phyloP scores from a whole-genome alignment of 441 rosid genomes.

The Adansonia grandidieri region DNA sequence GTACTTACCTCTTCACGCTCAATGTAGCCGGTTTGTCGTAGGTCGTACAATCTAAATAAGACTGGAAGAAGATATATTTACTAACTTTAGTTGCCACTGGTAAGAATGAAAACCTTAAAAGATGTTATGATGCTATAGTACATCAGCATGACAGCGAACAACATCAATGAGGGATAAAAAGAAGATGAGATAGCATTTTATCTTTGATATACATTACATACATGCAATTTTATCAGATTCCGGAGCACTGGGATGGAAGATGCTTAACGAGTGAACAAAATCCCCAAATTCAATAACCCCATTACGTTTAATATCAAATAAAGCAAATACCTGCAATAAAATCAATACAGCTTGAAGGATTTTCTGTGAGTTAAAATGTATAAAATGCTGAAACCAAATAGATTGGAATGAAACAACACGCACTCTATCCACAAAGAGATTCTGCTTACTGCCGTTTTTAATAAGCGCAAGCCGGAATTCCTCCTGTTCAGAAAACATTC shows the following conservation, averaged over 20 bases:
- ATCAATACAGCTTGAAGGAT: neutral
- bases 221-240: conserved; percentile 51
- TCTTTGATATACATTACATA: conserved; percentile 35
- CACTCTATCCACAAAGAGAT: conserved; percentile 72
- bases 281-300: conserved; percentile 67
- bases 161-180: neutral
- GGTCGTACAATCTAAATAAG: conserved; percentile 69
- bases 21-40: conserved; percentile 63
- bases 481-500: conserved; percentile 49
- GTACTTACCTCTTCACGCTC: conserved; percentile 58
- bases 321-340: conserved; percentile 52
- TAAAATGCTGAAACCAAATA: neutral
- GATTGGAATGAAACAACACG: conserved; percentile 1
- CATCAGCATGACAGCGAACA: neutral
- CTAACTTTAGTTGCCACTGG: neutral
- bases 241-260: conserved; percentile 62
- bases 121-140: neutral
- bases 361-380: neutral
- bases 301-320: conserved; percentile 51
- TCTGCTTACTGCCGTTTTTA: conserved; percentile 51
- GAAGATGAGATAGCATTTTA: conserved; percentile 17
- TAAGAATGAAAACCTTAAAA: neutral
- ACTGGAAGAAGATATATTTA: conserved; percentile 45
- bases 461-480: conserved; percentile 64
- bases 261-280: conserved; percentile 57